Base-by-base conservation (phyloP, 371 early-diverging fungal species). In the Saksenaea oblongispora region DNA sequence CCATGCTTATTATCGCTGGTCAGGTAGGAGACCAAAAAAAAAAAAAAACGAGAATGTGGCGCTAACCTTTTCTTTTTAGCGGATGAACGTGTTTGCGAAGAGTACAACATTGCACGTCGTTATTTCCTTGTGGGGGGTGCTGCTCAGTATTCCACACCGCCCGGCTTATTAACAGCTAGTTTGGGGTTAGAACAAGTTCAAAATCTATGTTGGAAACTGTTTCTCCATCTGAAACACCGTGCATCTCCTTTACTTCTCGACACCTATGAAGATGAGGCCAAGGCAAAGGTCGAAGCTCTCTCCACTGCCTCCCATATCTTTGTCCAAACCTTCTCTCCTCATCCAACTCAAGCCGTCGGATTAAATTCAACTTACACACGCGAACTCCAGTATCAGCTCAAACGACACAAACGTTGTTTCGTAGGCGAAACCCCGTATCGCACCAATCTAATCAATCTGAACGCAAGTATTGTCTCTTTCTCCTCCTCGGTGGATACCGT, bases 151-250 rank as follows among this genome's bases (percentile, higher is more conserved):
- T 26, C n/a, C 17, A 63, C 59, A 11, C 80, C 73, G n/a, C 65
- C 65, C 1, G 74, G 72, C 8, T 34, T 76, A 15, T 63, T 76
- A 24, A 67, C 73, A 22, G 54, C 61, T 26, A 73, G 72, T 42
- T 51, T 69, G 0, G 67, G 67, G 26, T 53, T 76, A 9, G 76
- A 76, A 39, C 73, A 71, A 37, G 70, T 70, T 5, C 71, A 69
- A 26, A 79, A 76, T 36, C 28, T 79, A 8, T 72, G 75, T 17
- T 79, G 80, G 80, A 79, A 79, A 60, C 53, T 79, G 26, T 65
- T 61, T 15, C 54, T 76, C 3, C 56, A 56, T 37, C 47, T 72
- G 26, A 61, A 58, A 7, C 56, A 69, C 1, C 61, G 67, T 56
- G 75, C 78, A 2, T 66, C 67, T 0, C 63, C 78, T 3, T 28